Base-by-base conservation (phyloP, 2,329 filamentous ascomycete genomes). In the Microcyclospora tardicrescens region DNA sequence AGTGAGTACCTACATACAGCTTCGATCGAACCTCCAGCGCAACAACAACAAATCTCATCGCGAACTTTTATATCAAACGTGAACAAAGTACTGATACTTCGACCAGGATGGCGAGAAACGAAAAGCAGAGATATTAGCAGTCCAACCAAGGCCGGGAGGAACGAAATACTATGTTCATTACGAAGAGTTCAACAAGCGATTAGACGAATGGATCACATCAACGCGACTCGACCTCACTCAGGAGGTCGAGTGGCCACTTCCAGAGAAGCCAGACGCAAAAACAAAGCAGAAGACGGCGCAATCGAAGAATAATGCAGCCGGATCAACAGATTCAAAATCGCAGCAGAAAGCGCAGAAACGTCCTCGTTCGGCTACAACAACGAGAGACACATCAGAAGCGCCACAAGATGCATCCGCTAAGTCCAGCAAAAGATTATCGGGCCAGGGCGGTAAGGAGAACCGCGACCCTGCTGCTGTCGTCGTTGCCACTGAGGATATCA, bases 161-260 rank as follows among this genome's bases (percentile, higher is more conserved):
- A 81, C 84, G 30, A 82, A 84, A 39, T 95, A 89, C 57, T 95
- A 95, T 62, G 93, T 93, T 54, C 93, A 96, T 61, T 96, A 95
- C 60, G 85, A 94, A 57, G 93, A 93, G 55, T 96, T 95, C 74
- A 96, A 96, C 65, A 96, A 96, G 53, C 76, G 77, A 68, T 66
- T 79, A 27, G 75, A 79, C 51, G 91, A 98, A 68, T 98, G 91
- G 91, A 79, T 98, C 9, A 72, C 82, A 2, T 74, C 81, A 24
- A 71, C 75, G 28, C 76, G 91, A 28, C 84, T 98, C 49, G 85
- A 96, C 59, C 79, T 98, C 41, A 69, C 73, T 1, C 79, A 85
- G 49, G 87, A 95, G 53, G 91, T 98, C 39, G 91, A 98, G 64
- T 98, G 91, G 87, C 91, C 91, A 14, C 81, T 79, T 43, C 84